Conservation (phyloP, 2,329 filamentous ascomycete species). For the Neofusicoccum parvum region DNA sequence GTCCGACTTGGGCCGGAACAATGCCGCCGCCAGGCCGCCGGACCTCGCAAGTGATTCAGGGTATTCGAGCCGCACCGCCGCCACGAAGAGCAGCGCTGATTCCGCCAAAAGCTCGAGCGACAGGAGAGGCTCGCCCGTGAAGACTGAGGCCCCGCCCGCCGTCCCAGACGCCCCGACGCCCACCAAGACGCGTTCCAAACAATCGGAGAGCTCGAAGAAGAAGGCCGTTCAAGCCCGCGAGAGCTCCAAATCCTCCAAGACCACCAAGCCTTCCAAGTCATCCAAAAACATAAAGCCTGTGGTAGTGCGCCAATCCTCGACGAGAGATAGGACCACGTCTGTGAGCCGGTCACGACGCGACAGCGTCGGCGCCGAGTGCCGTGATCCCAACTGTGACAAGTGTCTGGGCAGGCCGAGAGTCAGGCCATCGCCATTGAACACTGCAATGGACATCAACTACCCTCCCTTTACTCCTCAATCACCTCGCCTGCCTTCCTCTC, state of each 20-base stretch:
- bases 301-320: not conserved
- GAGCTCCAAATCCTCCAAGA: slow-evolving; percentile 14
- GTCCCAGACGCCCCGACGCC: slow-evolving; percentile 2
- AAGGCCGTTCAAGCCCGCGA: not conserved
- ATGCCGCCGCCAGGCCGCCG: slow-evolving; percentile 26
- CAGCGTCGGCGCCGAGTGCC: not conserved
- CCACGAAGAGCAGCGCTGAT: slow-evolving; percentile 55
- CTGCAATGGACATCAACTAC: slow-evolving; percentile 34
- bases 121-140: slow-evolving; percentile 15
- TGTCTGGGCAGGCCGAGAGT: not conserved
- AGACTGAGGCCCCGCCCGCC: not conserved
- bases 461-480: slow-evolving; percentile 29
- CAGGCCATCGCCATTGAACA: slow-evolving; percentile 26
- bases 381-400: slow-evolving; percentile 2
- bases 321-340: not conserved
- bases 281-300: slow-evolving; percentile 5
- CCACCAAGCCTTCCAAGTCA: not conserved
- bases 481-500: slow-evolving; percentile 32
- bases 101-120: slow-evolving; percentile 46
- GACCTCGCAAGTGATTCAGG: slow-evolving; percentile 63
- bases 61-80: slow-evolving; percentile 62
- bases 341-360: slow-evolving; percentile 10
- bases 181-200: not conserved
- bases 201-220: not conserved
- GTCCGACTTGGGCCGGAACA: slow-evolving; percentile 36